Conservation (phyloP, 345 rosid species). For the Sisymbrium altissimum region DNA sequence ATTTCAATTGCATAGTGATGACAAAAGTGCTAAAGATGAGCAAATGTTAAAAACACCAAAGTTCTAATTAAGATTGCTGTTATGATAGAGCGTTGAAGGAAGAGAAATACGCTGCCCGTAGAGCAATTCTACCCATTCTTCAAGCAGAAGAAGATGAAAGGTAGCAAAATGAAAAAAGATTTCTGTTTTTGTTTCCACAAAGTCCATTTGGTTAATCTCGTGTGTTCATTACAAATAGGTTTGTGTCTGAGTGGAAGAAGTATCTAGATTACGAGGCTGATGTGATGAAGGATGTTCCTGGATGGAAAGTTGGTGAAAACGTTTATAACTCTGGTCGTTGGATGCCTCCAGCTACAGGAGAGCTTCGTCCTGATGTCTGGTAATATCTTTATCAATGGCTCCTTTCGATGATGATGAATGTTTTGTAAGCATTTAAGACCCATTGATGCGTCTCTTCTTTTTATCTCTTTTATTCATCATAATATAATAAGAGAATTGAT, state of each 20-base stretch:
- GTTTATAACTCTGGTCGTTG: slow-evolving; percentile 96
- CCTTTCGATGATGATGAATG: slow-evolving; percentile 21
- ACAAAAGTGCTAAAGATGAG: neutral
- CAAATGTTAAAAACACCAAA: neutral
- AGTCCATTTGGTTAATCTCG: neutral
- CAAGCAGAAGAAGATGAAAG: slow-evolving; percentile 99
- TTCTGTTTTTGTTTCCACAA: neutral
- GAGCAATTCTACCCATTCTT: slow-evolving; percentile 78
- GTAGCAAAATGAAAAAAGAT: slow-evolving; percentile 25
- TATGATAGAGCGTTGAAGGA: slow-evolving; percentile 79
- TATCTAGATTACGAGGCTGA: slow-evolving; percentile 97
- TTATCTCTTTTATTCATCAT: neutral
- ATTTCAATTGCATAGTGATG: neutral
- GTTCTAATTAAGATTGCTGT: neutral
- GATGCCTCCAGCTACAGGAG: slow-evolving; percentile 99
- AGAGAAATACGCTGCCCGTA: slow-evolving; percentile 89
- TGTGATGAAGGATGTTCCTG: slow-evolving; percentile 98
- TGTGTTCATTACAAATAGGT: slow-evolving; percentile 39
- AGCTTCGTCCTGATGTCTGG: slow-evolving; percentile 99
- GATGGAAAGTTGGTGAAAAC: slow-evolving; percentile 96
- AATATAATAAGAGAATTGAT: slow-evolving; percentile 23
- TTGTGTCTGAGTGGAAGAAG: slow-evolving; percentile 94
- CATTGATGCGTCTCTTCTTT: neutral
- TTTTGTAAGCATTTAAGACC: slow-evolving; percentile 8
- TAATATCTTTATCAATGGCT: slow-evolving; percentile 35